phyloP scores from a whole-genome alignment of 2,329 filamentous ascomycete genomes.

The Lachnellula hyalina region DNA sequence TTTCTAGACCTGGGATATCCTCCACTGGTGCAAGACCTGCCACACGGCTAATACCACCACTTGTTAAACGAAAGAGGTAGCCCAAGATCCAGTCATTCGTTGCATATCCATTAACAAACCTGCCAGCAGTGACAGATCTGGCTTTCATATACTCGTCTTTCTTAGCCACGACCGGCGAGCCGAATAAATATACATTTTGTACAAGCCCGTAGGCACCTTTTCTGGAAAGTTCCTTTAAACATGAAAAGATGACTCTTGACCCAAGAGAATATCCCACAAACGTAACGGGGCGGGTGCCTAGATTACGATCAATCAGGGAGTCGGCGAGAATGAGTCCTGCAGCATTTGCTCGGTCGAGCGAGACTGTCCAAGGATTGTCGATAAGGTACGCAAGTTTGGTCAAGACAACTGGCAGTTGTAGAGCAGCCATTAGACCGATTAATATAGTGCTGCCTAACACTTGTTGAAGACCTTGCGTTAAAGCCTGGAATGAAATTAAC shows the following conservation, averaged over 20 bases:
- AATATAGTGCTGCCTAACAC: constrained; percentile 86
- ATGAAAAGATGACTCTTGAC: constrained; percentile 86
- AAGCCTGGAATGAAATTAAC: constrained; percentile 54
- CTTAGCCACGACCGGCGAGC: constrained; percentile 85
- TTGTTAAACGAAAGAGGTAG: constrained; percentile 92
- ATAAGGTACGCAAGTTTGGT: constrained; percentile 95
- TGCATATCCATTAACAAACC: constrained; percentile 92
- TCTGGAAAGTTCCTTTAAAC: constrained; percentile 77
- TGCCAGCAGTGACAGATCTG: constrained; percentile 79
- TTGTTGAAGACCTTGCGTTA: constrained; percentile 95
- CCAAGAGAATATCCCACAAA: constrained; percentile 93
- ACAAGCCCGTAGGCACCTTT: constrained; percentile 81
- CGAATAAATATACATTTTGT: constrained; percentile 94
- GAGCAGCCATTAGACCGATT: constrained; percentile 81
- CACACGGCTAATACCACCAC: constrained; percentile 82
- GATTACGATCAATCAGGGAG: constrained; percentile 83
- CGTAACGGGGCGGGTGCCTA: constrained; percentile 87
- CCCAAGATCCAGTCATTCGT: constrained; percentile 95
- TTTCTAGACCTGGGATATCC: constrained; percentile 75
- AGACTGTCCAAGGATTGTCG: constrained; percentile 98
- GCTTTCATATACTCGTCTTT: constrained; percentile 81
- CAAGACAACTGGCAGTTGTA: constrained; percentile 86
- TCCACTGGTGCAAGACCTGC: constrained; percentile 78
- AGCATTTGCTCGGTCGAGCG: constrained; percentile 79
- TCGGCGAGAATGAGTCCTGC: constrained; percentile 92